These are phyloP conservation scores for Gautieria morchelliformis DNA, from an alignment of 768 basidiomycete species.

Conservation along the genomic window DNA sequence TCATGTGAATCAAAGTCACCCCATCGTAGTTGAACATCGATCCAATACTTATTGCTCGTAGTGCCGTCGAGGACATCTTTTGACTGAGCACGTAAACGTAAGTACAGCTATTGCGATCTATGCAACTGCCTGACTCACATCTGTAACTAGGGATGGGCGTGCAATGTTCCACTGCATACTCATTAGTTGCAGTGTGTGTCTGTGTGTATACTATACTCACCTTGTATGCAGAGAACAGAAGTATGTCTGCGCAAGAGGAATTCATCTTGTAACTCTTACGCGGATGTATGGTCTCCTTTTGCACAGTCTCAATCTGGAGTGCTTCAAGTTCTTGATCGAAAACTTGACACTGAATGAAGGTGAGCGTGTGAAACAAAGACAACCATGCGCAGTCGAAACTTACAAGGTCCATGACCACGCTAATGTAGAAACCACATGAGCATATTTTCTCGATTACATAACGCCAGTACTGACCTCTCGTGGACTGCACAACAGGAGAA, in stretches of 20 bases:
- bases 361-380: not conserved
- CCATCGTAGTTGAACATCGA: constrained; percentile 92
- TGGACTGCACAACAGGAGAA: constrained; percentile 42
- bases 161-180: constrained; percentile 84
- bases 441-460: not conserved
- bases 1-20: constrained; percentile 99
- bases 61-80: constrained; percentile 98
- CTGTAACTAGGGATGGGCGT: constrained; percentile 89
- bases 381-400: constrained; percentile 14
- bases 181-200: not conserved
- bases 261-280: constrained; percentile 99
- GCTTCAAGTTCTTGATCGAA: constrained; percentile 99
- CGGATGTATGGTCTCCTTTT: constrained; percentile 99
- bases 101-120: constrained; percentile 6
- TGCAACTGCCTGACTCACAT: constrained; percentile 39
- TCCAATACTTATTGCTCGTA: constrained; percentile 98
- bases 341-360: constrained; percentile 71
- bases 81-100: constrained; percentile 35
- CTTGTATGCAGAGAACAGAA: constrained; percentile 93
- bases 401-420: constrained; percentile 85
- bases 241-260: constrained; percentile 87
- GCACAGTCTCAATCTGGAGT: constrained; percentile 96
- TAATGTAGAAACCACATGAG: not conserved
- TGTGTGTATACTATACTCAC: constrained; percentile 20
- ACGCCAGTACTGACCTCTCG: constrained; percentile 35